Percentiles rank a stretch among this genome's conserved stretches.
These are phyloP conservation scores for Cinnamomum micranthum DNA, from an alignment of 164 flowering plant species.

Conservation along the genomic window DNA sequence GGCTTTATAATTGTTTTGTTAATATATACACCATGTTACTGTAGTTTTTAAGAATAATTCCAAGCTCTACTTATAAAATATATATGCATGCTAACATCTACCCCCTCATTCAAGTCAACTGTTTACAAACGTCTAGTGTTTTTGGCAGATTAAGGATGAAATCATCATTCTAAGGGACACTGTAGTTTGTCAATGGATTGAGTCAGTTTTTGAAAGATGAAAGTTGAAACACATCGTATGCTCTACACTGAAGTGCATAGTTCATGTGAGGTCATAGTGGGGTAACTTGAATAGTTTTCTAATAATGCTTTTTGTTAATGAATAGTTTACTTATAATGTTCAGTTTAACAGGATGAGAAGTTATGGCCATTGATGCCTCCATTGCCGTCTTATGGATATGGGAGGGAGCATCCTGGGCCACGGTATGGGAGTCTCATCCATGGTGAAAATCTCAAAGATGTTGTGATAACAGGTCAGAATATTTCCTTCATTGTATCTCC, in stretches of 20 bases:
- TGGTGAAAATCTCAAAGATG: constrained; percentile 95
- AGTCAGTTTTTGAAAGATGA: background rate
- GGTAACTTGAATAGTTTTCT: background rate
- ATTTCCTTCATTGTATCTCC: constrained; percentile 2
- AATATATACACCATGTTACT: no score
- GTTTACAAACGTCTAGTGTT: background rate
- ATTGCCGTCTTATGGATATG: constrained; percentile 92
- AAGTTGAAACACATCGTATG: background rate
- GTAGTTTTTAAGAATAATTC: no score
- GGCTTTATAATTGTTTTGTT: no score
- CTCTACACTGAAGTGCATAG: background rate
- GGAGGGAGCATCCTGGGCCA: constrained; percentile 95
- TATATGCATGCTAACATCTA: no score
- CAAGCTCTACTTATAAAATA: background rate
- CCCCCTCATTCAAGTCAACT: background rate
- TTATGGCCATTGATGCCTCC: constrained; percentile 95
- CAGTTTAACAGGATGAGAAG: constrained; percentile 68
- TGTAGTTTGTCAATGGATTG: background rate
- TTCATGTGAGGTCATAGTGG: background rate
- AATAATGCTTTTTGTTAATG: background rate
- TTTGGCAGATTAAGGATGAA: background rate
- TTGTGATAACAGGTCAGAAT: constrained; percentile 82
- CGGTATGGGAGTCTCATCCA: constrained; percentile 97
- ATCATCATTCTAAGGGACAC: background rate
- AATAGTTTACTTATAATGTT: background rate